These are phyloP conservation scores for Rhododendron ovatum DNA, from an alignment of 148 eudicot genomes.

Conservation along the genomic window DNA sequence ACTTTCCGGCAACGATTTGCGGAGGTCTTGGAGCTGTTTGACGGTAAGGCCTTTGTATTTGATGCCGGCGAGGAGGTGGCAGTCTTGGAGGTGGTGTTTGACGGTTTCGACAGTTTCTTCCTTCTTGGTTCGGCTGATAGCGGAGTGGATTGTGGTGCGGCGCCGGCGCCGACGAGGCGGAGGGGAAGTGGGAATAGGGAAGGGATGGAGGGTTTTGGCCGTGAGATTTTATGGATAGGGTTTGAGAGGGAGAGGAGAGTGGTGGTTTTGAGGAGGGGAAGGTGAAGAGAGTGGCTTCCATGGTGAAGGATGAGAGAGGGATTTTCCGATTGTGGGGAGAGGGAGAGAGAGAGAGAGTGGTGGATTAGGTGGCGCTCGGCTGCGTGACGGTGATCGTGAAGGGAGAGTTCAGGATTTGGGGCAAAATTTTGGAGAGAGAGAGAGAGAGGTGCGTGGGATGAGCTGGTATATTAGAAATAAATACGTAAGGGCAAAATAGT, in stretches of 20 bases:
- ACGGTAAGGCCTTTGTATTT: constrained; percentile 83
- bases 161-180: background rate
- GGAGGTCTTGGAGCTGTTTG: constrained; percentile 67
- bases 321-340: background rate
- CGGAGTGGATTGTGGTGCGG: constrained; percentile 36
- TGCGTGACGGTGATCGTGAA: too few relatives aligned
- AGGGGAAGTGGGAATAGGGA: background rate
- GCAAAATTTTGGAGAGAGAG: too few relatives aligned
- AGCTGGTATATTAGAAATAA: too few relatives aligned
- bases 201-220: constrained; percentile 23
- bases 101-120: constrained; percentile 79
- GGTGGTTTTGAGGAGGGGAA: constrained; percentile 19
- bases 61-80: constrained; percentile 76
- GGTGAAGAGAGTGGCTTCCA: constrained; percentile 29
- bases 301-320: constrained; percentile 4
- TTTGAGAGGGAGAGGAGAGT: background rate
- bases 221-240: constrained; percentile 25
- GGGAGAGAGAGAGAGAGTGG: background rate
- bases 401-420: too few relatives aligned
- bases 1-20: constrained; percentile 53
- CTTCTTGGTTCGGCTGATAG: constrained; percentile 77
- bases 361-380: too few relatives aligned
- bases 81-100: constrained; percentile 53
- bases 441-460: too few relatives aligned
- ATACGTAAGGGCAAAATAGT: too few relatives aligned